Evolutionary conservation across 83 land plant genomes (phyloP).

Genomic region (Isoetes engelmannii): DNA sequence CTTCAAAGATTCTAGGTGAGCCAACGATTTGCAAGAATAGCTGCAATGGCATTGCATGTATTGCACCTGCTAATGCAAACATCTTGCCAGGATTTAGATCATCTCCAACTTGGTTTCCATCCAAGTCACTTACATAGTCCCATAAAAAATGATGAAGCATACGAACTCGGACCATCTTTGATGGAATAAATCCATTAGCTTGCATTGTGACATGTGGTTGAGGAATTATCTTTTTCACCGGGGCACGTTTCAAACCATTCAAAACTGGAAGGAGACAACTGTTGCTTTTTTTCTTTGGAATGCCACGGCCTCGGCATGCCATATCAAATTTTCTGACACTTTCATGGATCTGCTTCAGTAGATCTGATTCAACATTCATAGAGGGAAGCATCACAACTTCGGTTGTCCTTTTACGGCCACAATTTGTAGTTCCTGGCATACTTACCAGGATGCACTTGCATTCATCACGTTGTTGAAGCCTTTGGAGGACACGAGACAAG

Average conservation of each 20-base stretch:
- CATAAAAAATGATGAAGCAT: constrained; percentile 81
- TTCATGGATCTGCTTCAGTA: constrained; percentile 59
- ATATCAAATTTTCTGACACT: constrained; percentile 60
- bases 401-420: constrained; percentile 46
- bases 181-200: constrained; percentile 72
- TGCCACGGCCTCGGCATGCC: constrained; percentile 50
- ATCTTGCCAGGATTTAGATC: constrained; percentile 2
- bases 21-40: constrained; percentile 86
- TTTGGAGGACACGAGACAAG: constrained; percentile 45
- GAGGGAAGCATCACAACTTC: constrained; percentile 80
- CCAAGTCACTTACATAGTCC: constrained; percentile 45
- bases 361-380: constrained; percentile 43
- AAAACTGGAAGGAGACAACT: constrained; percentile 39
- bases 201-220: constrained; percentile 36
- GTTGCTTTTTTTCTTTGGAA: constrained; percentile 24
- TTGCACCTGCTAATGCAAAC: constrained; percentile 46
- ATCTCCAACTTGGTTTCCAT: constrained; percentile 10
- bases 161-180: constrained; percentile 89
- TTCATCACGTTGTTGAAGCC: constrained; percentile 53
- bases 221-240: constrained; percentile 20
- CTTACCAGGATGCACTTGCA: constrained; percentile 58
- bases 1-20: constrained; percentile 45
- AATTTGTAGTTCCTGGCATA: constrained; percentile 69
- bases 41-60: constrained; percentile 83
- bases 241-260: constrained; percentile 45